Base-by-base conservation (phyloP, 768 basidiomycete genomes). In the Amanita polypyramis region DNA sequence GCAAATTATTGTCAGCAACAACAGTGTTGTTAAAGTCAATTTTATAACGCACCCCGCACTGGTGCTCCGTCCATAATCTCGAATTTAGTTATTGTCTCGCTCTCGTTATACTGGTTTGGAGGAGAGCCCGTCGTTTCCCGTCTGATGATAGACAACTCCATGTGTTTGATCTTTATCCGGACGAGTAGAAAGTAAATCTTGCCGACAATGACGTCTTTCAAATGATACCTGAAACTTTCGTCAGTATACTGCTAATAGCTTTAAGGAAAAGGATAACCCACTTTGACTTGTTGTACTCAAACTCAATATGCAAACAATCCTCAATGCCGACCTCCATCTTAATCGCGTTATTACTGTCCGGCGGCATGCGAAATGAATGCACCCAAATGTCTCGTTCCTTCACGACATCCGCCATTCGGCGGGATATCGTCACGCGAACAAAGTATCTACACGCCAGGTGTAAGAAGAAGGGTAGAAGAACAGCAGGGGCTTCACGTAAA, bases 261-360 rank as follows among this genome's bases (percentile, higher is more conserved):
- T 36, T 19, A 39, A 4, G 17, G 25, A 44, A 43, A 6, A 41
- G 3, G 2, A 14, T 32, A 12, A 72, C 86, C 54, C 50, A 90
- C 95, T 99, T 98, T 49, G 94, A 95, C 63, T 98, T 97, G 74
- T 99, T 97, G 69, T 99, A 98, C 69, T 98, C 96, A 55, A 97
- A 98, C 62, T 97, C 96, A 57, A 98, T 99, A 63, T 98, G 95
- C 57, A 98, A 65, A 64, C 96, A 98, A 60, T 98, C 96, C 63
- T 98, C 96, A 51, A 99, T 99, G 6, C 96, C 96, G 32, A 98
- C 96, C 68, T 97, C 96, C 96, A 99, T 98, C 74, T 95, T 97
- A 69, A 98, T 98, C 35, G 90, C 85, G 62, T 95, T 97, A 64
- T 96, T 97, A 59, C 80, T 88, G 64, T 98, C 96, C 48, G 95